Evolutionary conservation across 768 basidiomycete species (phyloP).

Genomic region (Leucocoprinus sp.): DNA sequence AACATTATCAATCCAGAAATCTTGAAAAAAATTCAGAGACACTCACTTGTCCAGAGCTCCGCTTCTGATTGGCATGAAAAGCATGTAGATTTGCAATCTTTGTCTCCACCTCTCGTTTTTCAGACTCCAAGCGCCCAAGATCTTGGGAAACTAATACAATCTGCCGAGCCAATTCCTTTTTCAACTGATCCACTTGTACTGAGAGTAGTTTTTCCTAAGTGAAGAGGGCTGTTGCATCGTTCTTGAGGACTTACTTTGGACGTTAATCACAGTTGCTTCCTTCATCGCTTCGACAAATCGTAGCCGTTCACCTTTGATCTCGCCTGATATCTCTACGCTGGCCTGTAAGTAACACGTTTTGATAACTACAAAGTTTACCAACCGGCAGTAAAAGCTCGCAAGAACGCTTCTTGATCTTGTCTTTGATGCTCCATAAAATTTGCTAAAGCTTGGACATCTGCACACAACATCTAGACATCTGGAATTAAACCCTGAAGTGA

Average conservation of each 20-base stretch:
- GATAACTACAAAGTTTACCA: neutral
- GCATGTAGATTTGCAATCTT: constrained; percentile 68
- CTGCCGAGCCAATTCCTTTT: constrained; percentile 68
- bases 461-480: neutral
- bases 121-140: constrained; percentile 56
- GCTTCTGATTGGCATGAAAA: constrained; percentile 62
- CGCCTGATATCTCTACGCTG: constrained; percentile 65
- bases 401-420: constrained; percentile 62
- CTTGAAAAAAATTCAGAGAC: too few relatives aligned
- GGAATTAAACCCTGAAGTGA: neutral
- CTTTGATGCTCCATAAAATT: constrained; percentile 62
- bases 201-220: neutral
- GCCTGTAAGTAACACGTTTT: neutral
- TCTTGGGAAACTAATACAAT: constrained; percentile 70
- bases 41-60: constrained; percentile 14
- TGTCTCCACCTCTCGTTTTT: constrained; percentile 56
- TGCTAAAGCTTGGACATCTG: constrained; percentile 51
- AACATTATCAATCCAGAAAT: too few relatives aligned
- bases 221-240: neutral
- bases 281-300: constrained; percentile 95
- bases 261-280: constrained; percentile 82
- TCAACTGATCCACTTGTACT: constrained; percentile 88
- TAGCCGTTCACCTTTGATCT: constrained; percentile 79
- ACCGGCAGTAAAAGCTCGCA: constrained; percentile 63
- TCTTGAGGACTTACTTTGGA: constrained; percentile 45